These are phyloP conservation scores for Fusarium solani-melongenae DNA, from an alignment of 2,329 filamentous ascomycete species.

Conservation along the genomic window DNA sequence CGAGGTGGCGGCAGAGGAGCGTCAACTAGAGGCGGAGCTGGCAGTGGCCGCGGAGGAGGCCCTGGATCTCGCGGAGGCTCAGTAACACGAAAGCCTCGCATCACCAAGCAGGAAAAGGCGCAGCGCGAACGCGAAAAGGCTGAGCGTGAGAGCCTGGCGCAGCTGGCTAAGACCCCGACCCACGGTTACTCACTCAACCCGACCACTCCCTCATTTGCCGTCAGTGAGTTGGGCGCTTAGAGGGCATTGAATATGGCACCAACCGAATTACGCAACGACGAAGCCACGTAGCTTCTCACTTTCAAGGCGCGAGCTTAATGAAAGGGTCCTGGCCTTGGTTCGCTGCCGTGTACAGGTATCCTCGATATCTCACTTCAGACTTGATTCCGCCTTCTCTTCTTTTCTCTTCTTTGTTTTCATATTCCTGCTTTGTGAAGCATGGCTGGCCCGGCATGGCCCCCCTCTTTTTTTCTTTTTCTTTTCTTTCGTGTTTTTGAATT, in stretches of 20 bases:
- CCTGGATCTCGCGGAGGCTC: constrained; percentile 81
- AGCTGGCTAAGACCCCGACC: constrained; percentile 52
- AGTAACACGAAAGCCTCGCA: constrained; percentile 82
- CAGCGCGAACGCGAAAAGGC: constrained; percentile 84
- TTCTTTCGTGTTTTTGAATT: constrained; percentile 13
- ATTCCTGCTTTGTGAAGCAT: constrained; percentile 28
- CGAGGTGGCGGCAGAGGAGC: constrained; percentile 70
- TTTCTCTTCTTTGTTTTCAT: constrained; percentile 24
- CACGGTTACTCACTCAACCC: constrained; percentile 53
- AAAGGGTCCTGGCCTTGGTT: not conserved
- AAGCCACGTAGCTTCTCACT: not conserved
- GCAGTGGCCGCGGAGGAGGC: constrained; percentile 60
- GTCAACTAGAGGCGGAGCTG: constrained; percentile 65
- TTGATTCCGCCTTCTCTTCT: constrained; percentile 8
- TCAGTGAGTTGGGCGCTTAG: constrained; percentile 51
- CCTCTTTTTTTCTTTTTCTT: constrained; percentile 22
- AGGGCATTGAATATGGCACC: not conserved
- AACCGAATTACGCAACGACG: not conserved
- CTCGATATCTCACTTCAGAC: constrained; percentile 1
- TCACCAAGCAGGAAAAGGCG: constrained; percentile 87
- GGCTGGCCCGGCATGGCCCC: constrained; percentile 26
- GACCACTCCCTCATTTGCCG: constrained; percentile 50
- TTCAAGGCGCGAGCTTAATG: not conserved
- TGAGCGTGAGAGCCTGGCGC: constrained; percentile 70
- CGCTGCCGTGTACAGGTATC: not conserved